Percentiles rank a stretch among this genome's conserved stretches.
Conservation (phyloP, 805 yeast genomes). For the Vanderwaltozyma yarrowii region DNA sequence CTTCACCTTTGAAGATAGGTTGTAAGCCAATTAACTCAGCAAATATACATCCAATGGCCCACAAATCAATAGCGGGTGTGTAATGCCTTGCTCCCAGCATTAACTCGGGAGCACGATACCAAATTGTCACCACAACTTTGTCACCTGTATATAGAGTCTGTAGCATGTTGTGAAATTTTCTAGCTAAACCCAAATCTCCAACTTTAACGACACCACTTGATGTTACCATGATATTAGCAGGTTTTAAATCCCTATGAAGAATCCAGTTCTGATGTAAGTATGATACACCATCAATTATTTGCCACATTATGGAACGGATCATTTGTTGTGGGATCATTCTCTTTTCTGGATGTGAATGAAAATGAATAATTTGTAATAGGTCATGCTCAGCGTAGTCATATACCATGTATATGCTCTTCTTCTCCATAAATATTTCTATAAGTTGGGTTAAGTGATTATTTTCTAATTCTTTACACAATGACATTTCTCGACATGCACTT, state of each 20-base stretch:
- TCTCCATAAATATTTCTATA: slow-evolving; percentile 76
- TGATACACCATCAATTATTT: slow-evolving; percentile 82
- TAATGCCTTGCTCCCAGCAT: slow-evolving; percentile 87
- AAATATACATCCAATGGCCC: slow-evolving; percentile 94
- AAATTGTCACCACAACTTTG: slow-evolving; percentile 91
- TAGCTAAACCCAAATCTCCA: slow-evolving; percentile 88
- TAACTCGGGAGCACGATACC: slow-evolving; percentile 94
- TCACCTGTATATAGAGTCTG: slow-evolving; percentile 87
- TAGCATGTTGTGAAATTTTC: slow-evolving; percentile 76
- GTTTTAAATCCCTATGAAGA: slow-evolving; percentile 89
- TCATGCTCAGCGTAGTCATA: slow-evolving; percentile 97
- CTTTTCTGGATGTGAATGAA: slow-evolving; percentile 82
- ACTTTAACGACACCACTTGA: slow-evolving; percentile 84
- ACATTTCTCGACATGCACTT: slow-evolving; percentile 93
- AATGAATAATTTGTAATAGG: slow-evolving; percentile 84
- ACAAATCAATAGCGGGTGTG: slow-evolving; percentile 82
- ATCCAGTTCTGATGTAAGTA: slow-evolving; percentile 95
- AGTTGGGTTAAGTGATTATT: slow-evolving; percentile 73
- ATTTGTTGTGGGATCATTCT: slow-evolving; percentile 69
- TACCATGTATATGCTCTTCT: slow-evolving; percentile 85
- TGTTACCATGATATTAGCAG: slow-evolving; percentile 96
- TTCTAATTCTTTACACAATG: slow-evolving; percentile 76
- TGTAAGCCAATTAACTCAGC: slow-evolving; percentile 83
- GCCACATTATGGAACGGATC: slow-evolving; percentile 82
- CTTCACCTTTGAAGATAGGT: slow-evolving; percentile 97